phyloP scores from a whole-genome alignment of 108 stramenopile species.

The Aurantiochytrium sp. region DNA sequence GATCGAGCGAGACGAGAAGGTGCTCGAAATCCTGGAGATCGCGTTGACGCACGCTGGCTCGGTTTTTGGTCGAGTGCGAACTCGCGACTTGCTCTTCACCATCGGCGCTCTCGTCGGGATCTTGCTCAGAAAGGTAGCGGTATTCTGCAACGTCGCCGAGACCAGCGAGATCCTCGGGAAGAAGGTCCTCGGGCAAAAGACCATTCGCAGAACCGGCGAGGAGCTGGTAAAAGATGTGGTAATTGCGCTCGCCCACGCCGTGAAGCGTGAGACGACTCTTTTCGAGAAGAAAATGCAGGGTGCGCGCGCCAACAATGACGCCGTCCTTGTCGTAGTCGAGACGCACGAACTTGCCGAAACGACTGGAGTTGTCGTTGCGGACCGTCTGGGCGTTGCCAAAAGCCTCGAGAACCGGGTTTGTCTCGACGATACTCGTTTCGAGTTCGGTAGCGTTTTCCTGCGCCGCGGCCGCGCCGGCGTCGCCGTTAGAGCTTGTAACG shows the following conservation, averaged over 20 bases:
- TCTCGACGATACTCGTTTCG: neutral
- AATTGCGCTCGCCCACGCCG: constrained; percentile 52
- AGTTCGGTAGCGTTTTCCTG: neutral
- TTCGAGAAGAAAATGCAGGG: constrained; percentile 52
- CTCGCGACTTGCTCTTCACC: neutral
- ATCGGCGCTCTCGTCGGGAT: neutral
- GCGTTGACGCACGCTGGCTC: neutral
- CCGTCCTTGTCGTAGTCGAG: constrained; percentile 17
- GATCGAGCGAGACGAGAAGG: neutral
- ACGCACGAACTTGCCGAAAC: constrained; percentile 30
- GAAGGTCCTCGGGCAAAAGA: constrained; percentile 28
- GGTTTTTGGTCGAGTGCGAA: neutral
- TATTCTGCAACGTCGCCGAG: neutral
- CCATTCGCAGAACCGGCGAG: constrained; percentile 16
- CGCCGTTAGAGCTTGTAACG: neutral
- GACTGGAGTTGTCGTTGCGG: constrained; percentile 26
- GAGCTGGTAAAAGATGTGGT: constrained; percentile 60
- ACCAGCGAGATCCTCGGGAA: constrained; percentile 28
- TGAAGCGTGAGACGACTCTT: constrained; percentile 45
- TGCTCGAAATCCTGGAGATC: constrained; percentile 24
- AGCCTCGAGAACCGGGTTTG: constrained; percentile 31
- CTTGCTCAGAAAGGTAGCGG: neutral
- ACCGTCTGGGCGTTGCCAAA: constrained; percentile 30
- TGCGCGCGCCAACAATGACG: constrained; percentile 21
- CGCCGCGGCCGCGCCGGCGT: neutral